These are phyloP conservation scores for Magnaporthiopsis rhizophila DNA, from an alignment of 2,329 filamentous ascomycete genomes.

Conservation along the genomic window DNA sequence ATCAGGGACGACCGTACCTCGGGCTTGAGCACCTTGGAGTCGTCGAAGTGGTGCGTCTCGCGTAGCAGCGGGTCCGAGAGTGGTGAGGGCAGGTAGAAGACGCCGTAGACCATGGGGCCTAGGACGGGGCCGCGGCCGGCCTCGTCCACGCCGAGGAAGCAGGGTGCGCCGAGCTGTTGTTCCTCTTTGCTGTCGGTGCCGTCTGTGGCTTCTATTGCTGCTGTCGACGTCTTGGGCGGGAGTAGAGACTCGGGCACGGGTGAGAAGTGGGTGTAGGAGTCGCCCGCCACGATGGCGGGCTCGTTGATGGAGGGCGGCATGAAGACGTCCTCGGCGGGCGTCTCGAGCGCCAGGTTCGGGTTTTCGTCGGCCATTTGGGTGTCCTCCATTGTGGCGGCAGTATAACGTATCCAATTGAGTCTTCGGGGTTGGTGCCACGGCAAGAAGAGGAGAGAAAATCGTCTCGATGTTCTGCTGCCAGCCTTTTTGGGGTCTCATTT, in stretches of 20 bases:
- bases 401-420: not conserved
- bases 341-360: constrained; percentile 21
- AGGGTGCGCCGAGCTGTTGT: constrained; percentile 43
- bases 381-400: constrained; percentile 27
- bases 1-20: constrained; percentile 67
- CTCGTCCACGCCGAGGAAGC: constrained; percentile 85
- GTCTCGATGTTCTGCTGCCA: not conserved
- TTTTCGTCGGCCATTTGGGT: constrained; percentile 26
- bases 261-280: constrained; percentile 66
- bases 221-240: constrained; percentile 22
- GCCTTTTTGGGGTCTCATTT: not conserved
- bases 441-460: not conserved
- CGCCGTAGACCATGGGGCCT: constrained; percentile 66
- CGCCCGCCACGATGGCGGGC: constrained; percentile 49
- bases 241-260: constrained; percentile 55
- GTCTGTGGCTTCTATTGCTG: constrained; percentile 12
- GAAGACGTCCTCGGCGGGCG: constrained; percentile 35
- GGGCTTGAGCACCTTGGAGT: constrained; percentile 85
- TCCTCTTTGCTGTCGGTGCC: constrained; percentile 11
- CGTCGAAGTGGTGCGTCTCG: constrained; percentile 77
- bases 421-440: not conserved
- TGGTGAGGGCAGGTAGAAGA: constrained; percentile 68
- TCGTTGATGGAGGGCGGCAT: constrained; percentile 62
- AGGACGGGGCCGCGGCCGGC: constrained; percentile 91
- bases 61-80: constrained; percentile 68